These are phyloP conservation scores for Eleusine indica DNA, from an alignment of 176 grass and related monocot species.

Conservation along the genomic window DNA sequence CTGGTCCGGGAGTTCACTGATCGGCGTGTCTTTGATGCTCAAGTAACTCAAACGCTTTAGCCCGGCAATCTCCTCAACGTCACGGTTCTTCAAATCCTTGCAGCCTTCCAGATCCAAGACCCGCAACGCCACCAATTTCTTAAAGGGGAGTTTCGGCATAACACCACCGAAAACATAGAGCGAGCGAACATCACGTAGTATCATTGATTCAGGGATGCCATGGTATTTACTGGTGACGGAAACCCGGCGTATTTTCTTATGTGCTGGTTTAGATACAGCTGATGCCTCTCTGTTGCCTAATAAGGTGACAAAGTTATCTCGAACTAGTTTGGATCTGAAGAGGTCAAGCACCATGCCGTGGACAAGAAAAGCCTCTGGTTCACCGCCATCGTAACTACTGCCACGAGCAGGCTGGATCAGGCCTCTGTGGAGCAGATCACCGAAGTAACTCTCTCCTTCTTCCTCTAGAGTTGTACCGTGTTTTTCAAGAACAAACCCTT, in stretches of 20 bases:
- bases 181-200: not conserved
- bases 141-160: not conserved
- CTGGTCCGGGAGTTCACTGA: not conserved
- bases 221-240: not conserved
- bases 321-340: not conserved
- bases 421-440: not conserved
- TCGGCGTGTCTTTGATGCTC: slow-evolving; percentile 4
- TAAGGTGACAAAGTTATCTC: not conserved
- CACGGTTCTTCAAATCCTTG: not conserved
- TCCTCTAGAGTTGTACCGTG: not conserved
- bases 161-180: not conserved
- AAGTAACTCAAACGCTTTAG: not conserved
- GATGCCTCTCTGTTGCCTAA: not conserved
- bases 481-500: not conserved
- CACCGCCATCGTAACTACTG: not conserved
- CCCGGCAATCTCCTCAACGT: not conserved
- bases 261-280: not conserved
- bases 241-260: not conserved
- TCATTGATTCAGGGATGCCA: not conserved
- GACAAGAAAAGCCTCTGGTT: not conserved
- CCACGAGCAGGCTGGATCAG: not conserved
- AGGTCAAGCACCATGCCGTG: not conserved
- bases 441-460: not conserved
- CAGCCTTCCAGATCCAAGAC: not conserved
- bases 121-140: not conserved